These are phyloP conservation scores for Monosporozyma yasuniensis DNA, from an alignment of 805 yeast genomes.

Conservation along the genomic window DNA sequence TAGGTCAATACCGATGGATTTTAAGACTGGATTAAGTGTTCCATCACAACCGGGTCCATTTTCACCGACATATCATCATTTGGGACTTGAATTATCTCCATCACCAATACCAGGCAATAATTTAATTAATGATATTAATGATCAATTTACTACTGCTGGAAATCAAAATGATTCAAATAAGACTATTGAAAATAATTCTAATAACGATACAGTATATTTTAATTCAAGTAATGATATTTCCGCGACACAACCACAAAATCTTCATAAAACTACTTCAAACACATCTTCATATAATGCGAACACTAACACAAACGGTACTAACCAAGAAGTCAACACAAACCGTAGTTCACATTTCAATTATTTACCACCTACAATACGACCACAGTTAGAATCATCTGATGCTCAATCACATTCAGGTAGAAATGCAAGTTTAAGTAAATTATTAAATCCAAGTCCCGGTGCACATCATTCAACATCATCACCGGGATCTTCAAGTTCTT, in stretches of 20 bases:
- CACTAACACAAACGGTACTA: too few relatives aligned
- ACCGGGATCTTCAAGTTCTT: neutral
- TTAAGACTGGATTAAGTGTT: neutral
- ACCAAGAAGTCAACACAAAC: slow-evolving; percentile 41
- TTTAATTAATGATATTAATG: neutral
- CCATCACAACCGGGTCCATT: slow-evolving; percentile 8
- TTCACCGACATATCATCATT: slow-evolving; percentile 15
- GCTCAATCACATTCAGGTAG: slow-evolving; percentile 26
- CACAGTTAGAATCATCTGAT: slow-evolving; percentile 54
- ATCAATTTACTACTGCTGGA: neutral
- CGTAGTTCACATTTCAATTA: slow-evolving; percentile 67
- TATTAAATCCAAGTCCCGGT: slow-evolving; percentile 33
- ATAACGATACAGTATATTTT: neutral
- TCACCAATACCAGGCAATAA: slow-evolving; percentile 5
- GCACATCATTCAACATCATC: slow-evolving; percentile 1
- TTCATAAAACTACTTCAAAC: neutral
- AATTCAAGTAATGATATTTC: neutral
- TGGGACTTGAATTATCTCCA: slow-evolving; percentile 14
- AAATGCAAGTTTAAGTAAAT: slow-evolving; percentile 37
- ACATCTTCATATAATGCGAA: neutral
- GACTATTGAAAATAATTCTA: neutral
- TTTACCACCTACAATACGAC: slow-evolving; percentile 65
- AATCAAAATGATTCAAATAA: neutral
- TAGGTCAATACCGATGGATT: neutral
- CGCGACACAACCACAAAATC: neutral